These are phyloP conservation scores for Leptographium lundbergii DNA, from an alignment of 2,329 filamentous ascomycete species.

Conservation along the genomic window DNA sequence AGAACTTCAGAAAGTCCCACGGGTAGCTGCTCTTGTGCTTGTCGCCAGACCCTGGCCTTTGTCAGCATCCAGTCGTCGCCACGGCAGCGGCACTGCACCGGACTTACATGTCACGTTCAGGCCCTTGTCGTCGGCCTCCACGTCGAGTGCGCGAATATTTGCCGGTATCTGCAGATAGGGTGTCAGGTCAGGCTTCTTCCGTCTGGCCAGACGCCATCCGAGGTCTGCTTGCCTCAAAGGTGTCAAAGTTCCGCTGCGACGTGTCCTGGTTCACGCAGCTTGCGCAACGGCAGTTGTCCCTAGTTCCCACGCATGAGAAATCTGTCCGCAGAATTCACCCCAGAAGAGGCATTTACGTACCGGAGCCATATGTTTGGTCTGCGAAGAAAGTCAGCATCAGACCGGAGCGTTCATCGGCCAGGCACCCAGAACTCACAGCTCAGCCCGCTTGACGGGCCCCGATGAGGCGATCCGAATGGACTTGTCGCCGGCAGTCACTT, in stretches of 20 bases:
- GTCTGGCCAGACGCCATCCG: neutral
- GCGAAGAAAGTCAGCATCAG: neutral
- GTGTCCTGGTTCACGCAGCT: conserved; percentile 58
- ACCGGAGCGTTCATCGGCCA: neutral
- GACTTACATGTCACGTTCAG: conserved; percentile 38
- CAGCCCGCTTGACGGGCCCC: conserved; percentile 11
- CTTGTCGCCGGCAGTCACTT: neutral
- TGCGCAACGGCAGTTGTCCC: conserved; percentile 61
- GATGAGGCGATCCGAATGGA: conserved; percentile 12
- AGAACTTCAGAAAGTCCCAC: conserved; percentile 46
- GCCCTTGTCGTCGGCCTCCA: conserved; percentile 22
- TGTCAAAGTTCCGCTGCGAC: conserved; percentile 55
- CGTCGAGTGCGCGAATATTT: conserved; percentile 24
- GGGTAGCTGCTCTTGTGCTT: conserved; percentile 56
- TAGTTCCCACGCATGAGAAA: conserved; percentile 15
- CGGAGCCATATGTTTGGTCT: conserved; percentile 13
- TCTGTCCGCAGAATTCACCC: neutral
- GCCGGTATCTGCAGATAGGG: conserved; percentile 27
- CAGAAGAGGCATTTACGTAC: conserved; percentile 1
- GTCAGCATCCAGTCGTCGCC: neutral
- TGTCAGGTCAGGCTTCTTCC: neutral
- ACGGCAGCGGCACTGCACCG: neutral
- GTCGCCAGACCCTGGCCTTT: conserved; percentile 48
- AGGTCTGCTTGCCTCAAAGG: conserved; percentile 39
- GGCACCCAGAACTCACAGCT: conserved; percentile 3